These are phyloP conservation scores for Chlorella sorokiniana DNA, from an alignment of 139 green algal genomes.

Conservation along the genomic window DNA sequence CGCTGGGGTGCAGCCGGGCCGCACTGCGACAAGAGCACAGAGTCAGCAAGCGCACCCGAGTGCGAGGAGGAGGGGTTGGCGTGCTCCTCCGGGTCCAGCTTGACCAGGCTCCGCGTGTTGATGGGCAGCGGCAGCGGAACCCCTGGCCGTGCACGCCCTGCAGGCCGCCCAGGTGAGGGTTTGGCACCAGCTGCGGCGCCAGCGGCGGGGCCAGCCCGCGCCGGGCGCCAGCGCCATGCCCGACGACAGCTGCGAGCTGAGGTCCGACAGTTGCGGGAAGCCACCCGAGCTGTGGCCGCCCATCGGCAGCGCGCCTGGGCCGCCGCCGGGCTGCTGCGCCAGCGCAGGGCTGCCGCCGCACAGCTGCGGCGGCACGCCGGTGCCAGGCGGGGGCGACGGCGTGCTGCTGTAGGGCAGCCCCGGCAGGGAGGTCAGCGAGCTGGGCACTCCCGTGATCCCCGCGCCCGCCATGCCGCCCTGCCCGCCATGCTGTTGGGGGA, in stretches of 20 bases:
- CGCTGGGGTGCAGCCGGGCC: no score
- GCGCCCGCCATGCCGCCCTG: not conserved
- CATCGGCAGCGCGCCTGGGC: not conserved
- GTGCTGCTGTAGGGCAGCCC: not conserved
- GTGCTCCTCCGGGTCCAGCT: slow-evolving; percentile 12
- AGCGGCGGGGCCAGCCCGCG: no score
- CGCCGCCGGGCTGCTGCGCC: not conserved
- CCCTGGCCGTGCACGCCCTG: not conserved
- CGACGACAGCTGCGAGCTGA: not conserved
- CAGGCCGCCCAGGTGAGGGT: not conserved
- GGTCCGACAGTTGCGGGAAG: slow-evolving; percentile 1
- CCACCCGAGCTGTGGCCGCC: not conserved
- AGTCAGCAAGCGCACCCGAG: slow-evolving; percentile 8
- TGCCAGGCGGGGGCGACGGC: not conserved
- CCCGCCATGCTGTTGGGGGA: not conserved
- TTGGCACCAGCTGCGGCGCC: slow-evolving; percentile 12
- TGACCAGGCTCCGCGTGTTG: slow-evolving; percentile 1
- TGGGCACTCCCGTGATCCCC: slow-evolving; percentile 9
- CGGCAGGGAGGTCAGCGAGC: slow-evolving; percentile 17
- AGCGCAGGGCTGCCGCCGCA: not conserved
- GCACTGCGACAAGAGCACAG: no score
- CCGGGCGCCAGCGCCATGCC: not conserved
- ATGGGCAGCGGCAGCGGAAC: not conserved
- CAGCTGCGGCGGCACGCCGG: slow-evolving; percentile 16
- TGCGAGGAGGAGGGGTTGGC: slow-evolving; percentile 30